Evolutionary conservation across 306 rosid genomes (phyloP).

Genomic region (Rosa persica): DNA sequence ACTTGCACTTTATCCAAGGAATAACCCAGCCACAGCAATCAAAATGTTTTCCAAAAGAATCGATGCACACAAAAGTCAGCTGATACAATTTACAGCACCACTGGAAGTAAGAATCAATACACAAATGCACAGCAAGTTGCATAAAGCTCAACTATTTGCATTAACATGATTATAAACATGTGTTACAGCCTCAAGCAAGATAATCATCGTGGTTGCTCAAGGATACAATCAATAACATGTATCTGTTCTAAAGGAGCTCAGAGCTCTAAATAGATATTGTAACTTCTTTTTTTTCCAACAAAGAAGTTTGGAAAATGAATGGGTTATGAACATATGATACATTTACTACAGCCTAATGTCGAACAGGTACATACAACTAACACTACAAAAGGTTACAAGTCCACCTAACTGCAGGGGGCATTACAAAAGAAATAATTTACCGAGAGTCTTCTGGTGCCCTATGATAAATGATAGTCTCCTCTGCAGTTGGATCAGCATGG

Average conservation of each 20-base stretch:
- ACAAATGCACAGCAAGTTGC: not conserved
- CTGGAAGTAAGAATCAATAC: not conserved
- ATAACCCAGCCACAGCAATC: not conserved
- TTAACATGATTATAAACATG: not conserved
- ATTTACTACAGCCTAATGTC: not conserved
- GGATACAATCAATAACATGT: slow-evolving; percentile 4
- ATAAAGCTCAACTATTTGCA: not conserved
- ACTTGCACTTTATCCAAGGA: not conserved
- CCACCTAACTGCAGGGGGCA: not conserved
- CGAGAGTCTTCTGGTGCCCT: slow-evolving; percentile 38
- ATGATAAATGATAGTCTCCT: slow-evolving; percentile 48
- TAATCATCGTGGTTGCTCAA: not conserved
- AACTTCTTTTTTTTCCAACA: slow-evolving; percentile 5
- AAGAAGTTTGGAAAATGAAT: slow-evolving; percentile 1
- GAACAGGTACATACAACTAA: slow-evolving; percentile 23
- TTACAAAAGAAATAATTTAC: slow-evolving; percentile 28
- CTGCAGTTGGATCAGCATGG: slow-evolving; percentile 77
- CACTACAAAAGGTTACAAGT: slow-evolving; percentile 4
- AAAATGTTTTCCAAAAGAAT: not conserved
- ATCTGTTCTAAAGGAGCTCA: too few relatives aligned
- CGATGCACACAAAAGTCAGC: not conserved
- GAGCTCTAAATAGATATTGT: not conserved
- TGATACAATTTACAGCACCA: not conserved
- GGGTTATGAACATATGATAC: slow-evolving; percentile 11
- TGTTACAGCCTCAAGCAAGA: slow-evolving; percentile 2